A percentile compares a stretch with the other conserved stretches of the same genome.
Conservation (phyloP, 495 filamentous ascomycete species). For the Aspergillus mulundensis region DNA sequence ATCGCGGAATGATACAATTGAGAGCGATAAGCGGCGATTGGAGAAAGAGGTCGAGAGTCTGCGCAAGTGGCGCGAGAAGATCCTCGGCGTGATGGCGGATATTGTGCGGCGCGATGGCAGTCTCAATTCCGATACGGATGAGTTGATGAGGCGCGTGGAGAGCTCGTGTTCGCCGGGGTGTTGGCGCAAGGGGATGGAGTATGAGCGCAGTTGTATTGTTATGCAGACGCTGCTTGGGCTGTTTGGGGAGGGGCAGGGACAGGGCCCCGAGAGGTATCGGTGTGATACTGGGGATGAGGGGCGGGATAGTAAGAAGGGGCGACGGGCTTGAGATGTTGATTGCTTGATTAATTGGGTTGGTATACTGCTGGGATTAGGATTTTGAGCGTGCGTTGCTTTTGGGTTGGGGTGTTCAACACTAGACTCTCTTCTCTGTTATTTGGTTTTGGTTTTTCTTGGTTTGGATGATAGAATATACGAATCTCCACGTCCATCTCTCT, state of each 20-base stretch:
- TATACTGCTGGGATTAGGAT: too few species aligned
- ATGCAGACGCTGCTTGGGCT: neutral
- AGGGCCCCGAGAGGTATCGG: neutral
- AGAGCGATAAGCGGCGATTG: neutral
- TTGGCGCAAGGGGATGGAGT: neutral
- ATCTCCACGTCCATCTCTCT: too few species aligned
- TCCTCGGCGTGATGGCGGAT: neutral
- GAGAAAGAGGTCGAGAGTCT: neutral
- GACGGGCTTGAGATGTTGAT: too few species aligned
- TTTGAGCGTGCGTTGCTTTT: too few species aligned
- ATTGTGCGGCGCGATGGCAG: neutral
- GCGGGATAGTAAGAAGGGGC: too few species aligned
- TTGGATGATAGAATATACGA: too few species aligned
- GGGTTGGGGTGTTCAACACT: too few species aligned
- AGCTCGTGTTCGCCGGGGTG: neutral
- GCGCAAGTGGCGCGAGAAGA: constrained; percentile 1
- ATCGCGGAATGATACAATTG: neutral
- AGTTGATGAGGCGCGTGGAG: neutral
- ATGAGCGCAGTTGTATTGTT: neutral
- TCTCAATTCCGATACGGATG: neutral
- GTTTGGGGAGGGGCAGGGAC: constrained; percentile 1
- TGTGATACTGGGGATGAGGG: neutral
- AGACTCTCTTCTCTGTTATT: too few species aligned
- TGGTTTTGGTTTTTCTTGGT: too few species aligned
- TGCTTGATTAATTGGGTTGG: too few species aligned